Percentiles rank a stretch among this genome's conserved stretches.
Evolutionary conservation across 2,329 filamentous ascomycete species (phyloP).

Genomic region (Knufia fluminis): DNA sequence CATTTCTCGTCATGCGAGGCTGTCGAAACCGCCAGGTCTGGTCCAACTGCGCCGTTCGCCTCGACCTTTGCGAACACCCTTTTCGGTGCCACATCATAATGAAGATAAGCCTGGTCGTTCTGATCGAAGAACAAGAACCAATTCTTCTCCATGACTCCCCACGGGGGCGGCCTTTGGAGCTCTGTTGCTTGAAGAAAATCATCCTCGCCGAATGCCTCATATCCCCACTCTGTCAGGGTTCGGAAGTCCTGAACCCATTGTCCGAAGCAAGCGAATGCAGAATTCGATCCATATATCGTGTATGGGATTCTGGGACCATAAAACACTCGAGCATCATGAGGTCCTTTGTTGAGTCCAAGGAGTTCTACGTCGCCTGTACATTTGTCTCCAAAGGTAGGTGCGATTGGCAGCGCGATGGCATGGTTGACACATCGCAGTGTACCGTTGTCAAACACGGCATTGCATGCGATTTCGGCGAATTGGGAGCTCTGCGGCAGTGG

Average conservation of each 20-base stretch:
- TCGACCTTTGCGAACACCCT: constrained; percentile 42
- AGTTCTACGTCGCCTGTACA: constrained; percentile 38
- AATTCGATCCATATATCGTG: constrained; percentile 49
- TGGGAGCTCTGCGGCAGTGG: constrained; percentile 16
- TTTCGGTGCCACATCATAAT: constrained; percentile 45
- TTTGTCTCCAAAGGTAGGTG: constrained; percentile 35
- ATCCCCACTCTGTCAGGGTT: constrained; percentile 38
- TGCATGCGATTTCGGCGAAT: constrained; percentile 42
- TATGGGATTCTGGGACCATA: constrained; percentile 44
- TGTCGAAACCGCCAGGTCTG: constrained; percentile 37
- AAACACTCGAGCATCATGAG: constrained; percentile 52
- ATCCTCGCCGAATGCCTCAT: background rate
- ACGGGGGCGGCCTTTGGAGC: constrained; percentile 42
- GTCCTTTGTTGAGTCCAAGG: constrained; percentile 33
- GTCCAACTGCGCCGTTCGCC: constrained; percentile 39
- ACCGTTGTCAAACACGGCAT: constrained; percentile 35
- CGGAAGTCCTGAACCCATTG: constrained; percentile 49
- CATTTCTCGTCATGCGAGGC: constrained; percentile 37
- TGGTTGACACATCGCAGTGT: constrained; percentile 14
- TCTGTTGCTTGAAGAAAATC: constrained; percentile 29
- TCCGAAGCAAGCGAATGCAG: constrained; percentile 46
- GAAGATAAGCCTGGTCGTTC: constrained; percentile 38
- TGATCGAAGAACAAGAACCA: constrained; percentile 54
- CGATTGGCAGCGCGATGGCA: constrained; percentile 27
- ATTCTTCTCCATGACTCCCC: constrained; percentile 48